Base-by-base conservation (phyloP, 2,329 filamentous ascomycete species). In the Beauveria sp. region DNA sequence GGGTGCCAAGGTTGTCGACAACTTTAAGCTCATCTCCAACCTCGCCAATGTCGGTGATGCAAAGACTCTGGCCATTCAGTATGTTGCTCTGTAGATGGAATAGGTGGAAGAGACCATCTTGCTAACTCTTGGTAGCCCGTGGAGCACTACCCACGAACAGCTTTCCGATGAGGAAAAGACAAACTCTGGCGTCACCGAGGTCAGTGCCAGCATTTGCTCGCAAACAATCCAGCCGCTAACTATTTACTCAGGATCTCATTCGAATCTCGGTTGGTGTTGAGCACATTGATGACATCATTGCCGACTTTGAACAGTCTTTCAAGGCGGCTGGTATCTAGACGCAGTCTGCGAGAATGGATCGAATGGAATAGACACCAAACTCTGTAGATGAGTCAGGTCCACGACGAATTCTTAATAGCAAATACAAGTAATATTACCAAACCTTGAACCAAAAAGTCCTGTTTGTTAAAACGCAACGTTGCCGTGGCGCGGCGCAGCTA, bases 221-320 rank as follows among this genome's bases (percentile, higher is more conserved):
- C 18, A 5, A 14, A 20, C 2, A n/a, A 40, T 47, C 3, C 12
- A 58, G 18, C 20, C 24, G 28, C 56, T 65, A 28, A 62, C 56
- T 30, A n/a, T 30, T 14, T 51, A 30, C 20, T 6, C 12, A 91
- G 82, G 93, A 96, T 71, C 86, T 93, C 45, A 96, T 98, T 75
- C 90, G 93, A 65, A 95, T 98, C 70, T 97, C 93, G 0, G 93
- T 97, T 63, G 93, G 93, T 58, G 96, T 89, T 1, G 93, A 98
- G 78, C 92, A 97, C 74, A 96, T 98, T 72, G 93, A 96, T 78
- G 93, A 98, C 71, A 97, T 98, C 70, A 95, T 96, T 71, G 89
- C 87, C 68, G 93, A 98, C 76, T 97, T 98, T 72, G 88, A 93
- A 75, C 93, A 96, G 79, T 90, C 90, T 0, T 96, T 97, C 76